Base-by-base conservation (phyloP, 2,329 filamentous ascomycete genomes). In the Apiospora arundinis region DNA sequence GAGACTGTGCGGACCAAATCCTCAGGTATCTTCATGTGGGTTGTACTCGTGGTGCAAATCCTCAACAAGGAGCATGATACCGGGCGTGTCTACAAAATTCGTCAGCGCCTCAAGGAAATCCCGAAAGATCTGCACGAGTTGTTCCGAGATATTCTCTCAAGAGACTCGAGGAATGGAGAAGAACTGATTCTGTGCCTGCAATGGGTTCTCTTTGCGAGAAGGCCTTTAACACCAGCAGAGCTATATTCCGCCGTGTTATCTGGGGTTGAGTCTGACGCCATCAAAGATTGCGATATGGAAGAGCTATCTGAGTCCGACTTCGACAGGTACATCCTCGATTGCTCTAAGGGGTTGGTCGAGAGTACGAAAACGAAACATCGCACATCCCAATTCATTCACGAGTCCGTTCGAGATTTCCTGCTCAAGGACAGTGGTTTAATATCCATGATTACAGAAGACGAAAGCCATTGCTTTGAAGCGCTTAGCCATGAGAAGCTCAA, bases 331-430 rank as follows among this genome's bases (percentile, higher is more conserved):
- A 32, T 67, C 6, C 25, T 44, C 6, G 21, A 32, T 42, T 67
- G 78, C 0, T 90, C 87, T 0, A 89, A 89, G 74, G 87, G 88
- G 0, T 78, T 89, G 11, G 83, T 82, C 0, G 86, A 88, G 70
- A 72, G 83, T 0, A 83, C 82, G 0, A 81, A 76, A 18, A 74
- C 77, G 0, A 74, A 78, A 16, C 1, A 32, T 0, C 74, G 75
- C 0, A 83, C 74, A 0, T 83, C 88, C 0, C 87, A 89, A 71
- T 89, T 88, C 75, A 88, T 88, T 6, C 86, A 88, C 49, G 84
- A 88, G 73, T 86, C 86, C 0, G 85, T 88, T 0, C 76, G 81
- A 0, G 85, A 88, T 12, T 88, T 85, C 65, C 77, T 88, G 0
- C 28, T 86, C 2, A 81, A 81, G 9, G 80, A 82, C 1, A 71